These are phyloP conservation scores for Dendrobium catenatum DNA, from an alignment of 106 monocot genomes.

Conservation along the genomic window DNA sequence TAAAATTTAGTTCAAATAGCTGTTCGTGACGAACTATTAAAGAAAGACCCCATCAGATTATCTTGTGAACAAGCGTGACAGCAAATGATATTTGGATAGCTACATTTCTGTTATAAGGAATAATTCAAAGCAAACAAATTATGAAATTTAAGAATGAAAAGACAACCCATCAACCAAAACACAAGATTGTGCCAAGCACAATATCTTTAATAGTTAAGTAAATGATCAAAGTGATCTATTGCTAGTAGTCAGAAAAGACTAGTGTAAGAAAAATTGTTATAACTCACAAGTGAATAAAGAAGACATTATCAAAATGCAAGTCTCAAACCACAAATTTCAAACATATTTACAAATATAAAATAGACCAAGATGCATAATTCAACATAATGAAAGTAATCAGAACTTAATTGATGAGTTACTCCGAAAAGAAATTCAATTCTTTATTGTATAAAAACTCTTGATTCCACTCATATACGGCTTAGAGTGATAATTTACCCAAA, in stretches of 20 bases:
- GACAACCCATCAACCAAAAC: background rate
- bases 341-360: background rate
- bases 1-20: conserved; percentile 25
- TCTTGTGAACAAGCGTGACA: conserved; percentile 19
- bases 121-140: background rate
- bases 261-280: too few species aligned
- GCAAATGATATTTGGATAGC: conserved; percentile 8
- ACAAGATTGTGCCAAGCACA: background rate
- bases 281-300: background rate
- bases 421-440: too few species aligned
- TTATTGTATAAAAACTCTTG: too few species aligned
- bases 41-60: conserved; percentile 21
- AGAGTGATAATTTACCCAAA: too few species aligned
- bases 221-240: too few species aligned
- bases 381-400: too few species aligned
- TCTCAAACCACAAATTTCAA: background rate
- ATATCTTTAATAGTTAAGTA: background rate
- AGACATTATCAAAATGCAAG: background rate
- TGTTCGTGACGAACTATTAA: conserved; percentile 8
- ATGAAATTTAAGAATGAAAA: background rate
- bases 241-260: too few species aligned
- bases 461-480: too few species aligned
- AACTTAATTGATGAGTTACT: too few species aligned
- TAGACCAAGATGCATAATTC: too few species aligned
- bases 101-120: background rate